A percentile compares a stretch with the other conserved stretches of the same genome.
Conservation (phyloP, 306 rosid species). For the Inga leiocalycina region DNA sequence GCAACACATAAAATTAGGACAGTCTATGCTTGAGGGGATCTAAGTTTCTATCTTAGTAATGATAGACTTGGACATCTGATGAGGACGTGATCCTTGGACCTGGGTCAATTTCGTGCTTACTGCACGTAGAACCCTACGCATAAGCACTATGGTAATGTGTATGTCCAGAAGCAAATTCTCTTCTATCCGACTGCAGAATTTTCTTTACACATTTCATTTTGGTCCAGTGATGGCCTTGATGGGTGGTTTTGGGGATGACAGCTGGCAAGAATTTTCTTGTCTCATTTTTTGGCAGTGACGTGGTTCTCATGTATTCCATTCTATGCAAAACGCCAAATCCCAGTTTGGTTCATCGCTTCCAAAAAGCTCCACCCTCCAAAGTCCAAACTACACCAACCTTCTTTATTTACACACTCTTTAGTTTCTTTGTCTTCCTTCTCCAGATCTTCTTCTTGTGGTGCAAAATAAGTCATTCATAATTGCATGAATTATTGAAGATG, state of each 20-base stretch:
- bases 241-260: constrained; percentile 27
- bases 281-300: constrained; percentile 7
- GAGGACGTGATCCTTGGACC: constrained; percentile 7
- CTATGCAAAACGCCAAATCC: background rate
- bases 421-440: background rate
- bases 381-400: background rate
- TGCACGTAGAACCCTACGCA: constrained; percentile 40
- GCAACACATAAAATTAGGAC: no score
- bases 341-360: no score
- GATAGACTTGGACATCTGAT: no score
- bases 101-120: constrained; percentile 32
- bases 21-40: no score
- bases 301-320: constrained; percentile 21
- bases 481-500: background rate
- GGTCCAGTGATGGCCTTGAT: background rate
- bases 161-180: constrained; percentile 11
- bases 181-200: background rate
- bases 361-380: background rate
- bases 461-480: background rate
- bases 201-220: background rate
- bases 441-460: background rate
- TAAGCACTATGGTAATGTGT: constrained; percentile 20
- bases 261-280: constrained; percentile 5
- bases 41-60: no score
- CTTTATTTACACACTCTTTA: background rate